A percentile compares a stretch with the other conserved stretches of the same genome.
phyloP scores from a whole-genome alignment of 1,284 basidiomycete genomes.

The Polyporus tsugae region DNA sequence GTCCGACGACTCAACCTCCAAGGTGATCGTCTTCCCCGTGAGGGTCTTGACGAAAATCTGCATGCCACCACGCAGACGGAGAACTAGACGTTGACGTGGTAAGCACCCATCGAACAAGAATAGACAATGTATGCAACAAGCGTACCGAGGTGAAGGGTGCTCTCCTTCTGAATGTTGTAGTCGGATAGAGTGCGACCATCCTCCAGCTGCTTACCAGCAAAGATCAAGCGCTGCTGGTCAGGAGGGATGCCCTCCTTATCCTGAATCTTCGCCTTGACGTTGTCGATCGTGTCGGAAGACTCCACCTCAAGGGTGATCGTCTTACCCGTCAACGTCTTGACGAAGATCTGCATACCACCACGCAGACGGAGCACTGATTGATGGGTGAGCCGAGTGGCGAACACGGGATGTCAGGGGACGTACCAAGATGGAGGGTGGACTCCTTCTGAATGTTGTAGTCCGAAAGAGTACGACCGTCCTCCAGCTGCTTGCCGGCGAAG shows the following conservation, averaged over 20 bases:
- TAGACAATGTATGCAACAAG: not conserved
- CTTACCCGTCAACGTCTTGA: constrained; percentile 68
- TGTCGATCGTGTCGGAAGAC: constrained; percentile 60
- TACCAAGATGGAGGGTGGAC: constrained; percentile 78
- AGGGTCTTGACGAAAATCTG: constrained; percentile 43
- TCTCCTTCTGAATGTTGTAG: constrained; percentile 46
- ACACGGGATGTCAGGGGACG: constrained; percentile 11
- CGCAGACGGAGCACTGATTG: constrained; percentile 62
- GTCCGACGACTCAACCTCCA: constrained; percentile 41
- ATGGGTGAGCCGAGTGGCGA: not conserved
- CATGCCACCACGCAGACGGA: constrained; percentile 44
- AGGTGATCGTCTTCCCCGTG: constrained; percentile 40
- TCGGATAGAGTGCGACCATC: constrained; percentile 70
- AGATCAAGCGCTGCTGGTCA: constrained; percentile 87
- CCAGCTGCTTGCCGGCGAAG: constrained; percentile 78
- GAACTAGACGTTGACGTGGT: constrained; percentile 29
- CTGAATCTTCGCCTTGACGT: constrained; percentile 62
- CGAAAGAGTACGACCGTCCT: constrained; percentile 74
- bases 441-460: constrained; percentile 83
- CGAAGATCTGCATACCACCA: constrained; percentile 80
- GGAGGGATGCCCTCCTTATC: constrained; percentile 78
- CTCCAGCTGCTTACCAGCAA: constrained; percentile 84
- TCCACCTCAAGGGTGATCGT: constrained; percentile 60
- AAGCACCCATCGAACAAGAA: not conserved
- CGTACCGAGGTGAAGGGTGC: constrained; percentile 41